Base-by-base conservation (phyloP, 768 basidiomycete species). In the Auricularia auricula-judae region DNA sequence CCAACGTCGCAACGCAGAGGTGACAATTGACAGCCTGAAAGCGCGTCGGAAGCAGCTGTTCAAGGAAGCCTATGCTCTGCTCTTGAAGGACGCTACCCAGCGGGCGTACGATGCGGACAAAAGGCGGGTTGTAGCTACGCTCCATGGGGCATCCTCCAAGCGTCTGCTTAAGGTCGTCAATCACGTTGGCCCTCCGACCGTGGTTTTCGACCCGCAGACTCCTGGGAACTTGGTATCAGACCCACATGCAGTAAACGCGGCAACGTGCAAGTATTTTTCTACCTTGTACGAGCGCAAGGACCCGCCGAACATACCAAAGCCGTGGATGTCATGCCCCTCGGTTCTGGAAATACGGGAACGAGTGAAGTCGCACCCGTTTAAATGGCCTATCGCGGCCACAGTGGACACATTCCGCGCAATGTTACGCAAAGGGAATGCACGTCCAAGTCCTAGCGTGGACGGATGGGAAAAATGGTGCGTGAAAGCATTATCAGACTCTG, bases 401-500 rank as follows among this genome's bases (percentile, higher is more conserved):
- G 36, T 73, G 5, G 10, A 42, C 0, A 63, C 72, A 1, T 67
- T 73, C 43, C 67, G 72, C 8, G 65, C 66, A 0, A 51, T 76
- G 29, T 60, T 75, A 0, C 63, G 66, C 0, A 67, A 66, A 54
- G 75, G 75, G 0, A 76, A 76, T 54, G 35, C 65, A 3, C 66
- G 70, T 3, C 75, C 75, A 1, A 59, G 72, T 1, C 75, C 74
- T 0, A 74, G 73, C 0, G 74, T 72, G 1, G 75, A 76, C 64
- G 67, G 67, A 16, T 74, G 74, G 75, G 74, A 76, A 65, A 76
- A 76, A 66, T 76, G 76, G 76, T 67, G 64, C 12, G 42, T 75
- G 0, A 70, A 70, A 36, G n/a, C 65, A 1, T 66, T 77, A 0
- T 69, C 68, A 0, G 74, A 75, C 58, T 0, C 34, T 1, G 66